Evolutionary conservation across 1,284 basidiomycete genomes (phyloP), one percentile per base, ranked within the genome.

Genomic region (Abortiporus biennis): DNA sequence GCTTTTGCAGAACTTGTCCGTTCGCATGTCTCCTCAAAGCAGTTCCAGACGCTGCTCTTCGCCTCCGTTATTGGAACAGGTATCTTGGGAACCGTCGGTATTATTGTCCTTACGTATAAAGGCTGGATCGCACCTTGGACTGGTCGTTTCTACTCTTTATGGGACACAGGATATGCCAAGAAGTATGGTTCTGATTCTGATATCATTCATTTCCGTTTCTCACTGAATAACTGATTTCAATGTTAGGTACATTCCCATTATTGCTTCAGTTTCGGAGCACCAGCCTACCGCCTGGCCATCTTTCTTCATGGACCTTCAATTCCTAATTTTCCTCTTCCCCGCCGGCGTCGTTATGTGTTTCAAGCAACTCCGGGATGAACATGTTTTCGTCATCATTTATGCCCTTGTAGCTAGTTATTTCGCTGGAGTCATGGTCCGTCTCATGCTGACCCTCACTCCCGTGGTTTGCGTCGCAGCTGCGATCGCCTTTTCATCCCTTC

Each of bases 221-320:
- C 25, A 51, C 42, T 42, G 36, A 38, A 39, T 45, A 15, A 15
- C 34, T 33, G 41, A 47, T 27, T 49, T 47, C n/a, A 25, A 27
- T 22, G 19, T 48, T 29, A 91, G 89, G 61, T 88, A 92, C 63
- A 92, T 97, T 56, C 94, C 94, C 25, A 98, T 99, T 70, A 98
- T 99, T 58, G 96, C 96, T 4, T 98, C 95, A 16, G 96, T 98
- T 16, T 97, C 93, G n/a, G 96, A 99, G 67, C 96, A 99, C 68
- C 96, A 99, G 64, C 96, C 96, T 12, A 99, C 96, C 8, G 95
- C 96, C 30, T 99, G 96, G 96, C 93, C 95, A 3, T 86, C 95
- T 2, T 99, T 99, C 80, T 99, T 97, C 75, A 98, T 97, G 83
- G 95, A 99, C 64, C 80, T 99, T 47, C 88, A 98, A 58, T 87